Percentiles rank a stretch among this genome's conserved stretches.
Conservation (phyloP, 106 monocot species). For the Dioscorea dumetorum region DNA sequence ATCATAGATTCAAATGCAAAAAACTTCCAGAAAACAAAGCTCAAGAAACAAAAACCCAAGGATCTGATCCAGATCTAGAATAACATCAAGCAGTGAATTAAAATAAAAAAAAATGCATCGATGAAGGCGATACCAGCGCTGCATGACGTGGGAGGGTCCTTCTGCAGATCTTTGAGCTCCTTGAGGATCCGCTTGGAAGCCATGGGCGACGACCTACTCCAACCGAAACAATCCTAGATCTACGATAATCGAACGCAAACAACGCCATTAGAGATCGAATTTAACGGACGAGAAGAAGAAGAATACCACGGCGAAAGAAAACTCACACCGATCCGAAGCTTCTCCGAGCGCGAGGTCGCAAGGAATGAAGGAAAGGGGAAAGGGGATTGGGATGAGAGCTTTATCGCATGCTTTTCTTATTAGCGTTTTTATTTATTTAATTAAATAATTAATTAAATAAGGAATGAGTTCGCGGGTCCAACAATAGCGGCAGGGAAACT, state of each 20-base stretch:
- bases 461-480: no score
- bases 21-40: no score
- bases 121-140: neutral
- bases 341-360: neutral
- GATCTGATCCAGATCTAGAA: no score
- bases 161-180: constrained; percentile 50
- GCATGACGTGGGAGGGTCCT: constrained; percentile 35
- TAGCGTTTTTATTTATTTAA: no score
- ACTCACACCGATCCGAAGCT: neutral
- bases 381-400: neutral
- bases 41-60: no score
- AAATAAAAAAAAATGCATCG: no score
- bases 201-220: constrained; percentile 7
- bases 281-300: neutral
- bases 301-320: neutral
- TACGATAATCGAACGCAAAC: neutral
- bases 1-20: no score
- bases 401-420: no score
- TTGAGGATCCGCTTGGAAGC: constrained; percentile 38
- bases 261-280: neutral
- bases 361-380: neutral
- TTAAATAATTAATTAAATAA: no score
- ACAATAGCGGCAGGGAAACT: no score
- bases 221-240: neutral
- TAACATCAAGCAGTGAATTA: no score